Conservation (phyloP, 805 yeast genomes). For the Saccharomycopsis babjevae region DNA sequence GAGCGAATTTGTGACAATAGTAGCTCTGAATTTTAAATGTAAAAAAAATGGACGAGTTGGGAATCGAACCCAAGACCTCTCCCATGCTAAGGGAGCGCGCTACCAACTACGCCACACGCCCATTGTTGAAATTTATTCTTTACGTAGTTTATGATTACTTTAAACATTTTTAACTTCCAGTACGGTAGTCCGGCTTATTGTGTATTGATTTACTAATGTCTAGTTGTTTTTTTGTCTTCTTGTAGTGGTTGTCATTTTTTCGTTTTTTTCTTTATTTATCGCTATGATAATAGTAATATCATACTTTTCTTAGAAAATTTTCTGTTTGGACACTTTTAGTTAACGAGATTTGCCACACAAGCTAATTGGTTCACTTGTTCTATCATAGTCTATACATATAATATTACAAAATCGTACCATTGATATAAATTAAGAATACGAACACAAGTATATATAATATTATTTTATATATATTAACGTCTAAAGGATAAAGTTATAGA, state of each 20-base stretch:
- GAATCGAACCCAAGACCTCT: slow-evolving; percentile 20
- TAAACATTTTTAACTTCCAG: background rate
- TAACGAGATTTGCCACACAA: background rate
- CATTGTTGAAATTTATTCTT: slow-evolving; percentile 19
- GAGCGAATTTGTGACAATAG: background rate
- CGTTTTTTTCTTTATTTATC: background rate
- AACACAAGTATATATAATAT: too few species aligned
- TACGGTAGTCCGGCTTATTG: background rate
- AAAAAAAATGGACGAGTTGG: slow-evolving; percentile 7
- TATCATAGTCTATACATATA: too few species aligned
- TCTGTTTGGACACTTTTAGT: background rate
- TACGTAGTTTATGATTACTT: background rate
- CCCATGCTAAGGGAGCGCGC: slow-evolving; percentile 38
- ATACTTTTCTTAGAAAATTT: background rate
- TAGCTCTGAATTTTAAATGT: background rate
- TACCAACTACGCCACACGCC: slow-evolving; percentile 82
- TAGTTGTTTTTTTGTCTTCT: background rate
- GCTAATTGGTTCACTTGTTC: background rate
- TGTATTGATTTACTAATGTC: background rate
- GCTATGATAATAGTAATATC: too few species aligned
- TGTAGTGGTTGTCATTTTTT: background rate
- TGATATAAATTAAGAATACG: too few species aligned
- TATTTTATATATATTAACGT: background rate
- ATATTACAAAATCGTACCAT: too few species aligned
- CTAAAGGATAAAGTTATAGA: background rate